These are phyloP conservation scores for Mimosa bimucronata DNA, from an alignment of 306 rosid genomes.

Conservation along the genomic window DNA sequence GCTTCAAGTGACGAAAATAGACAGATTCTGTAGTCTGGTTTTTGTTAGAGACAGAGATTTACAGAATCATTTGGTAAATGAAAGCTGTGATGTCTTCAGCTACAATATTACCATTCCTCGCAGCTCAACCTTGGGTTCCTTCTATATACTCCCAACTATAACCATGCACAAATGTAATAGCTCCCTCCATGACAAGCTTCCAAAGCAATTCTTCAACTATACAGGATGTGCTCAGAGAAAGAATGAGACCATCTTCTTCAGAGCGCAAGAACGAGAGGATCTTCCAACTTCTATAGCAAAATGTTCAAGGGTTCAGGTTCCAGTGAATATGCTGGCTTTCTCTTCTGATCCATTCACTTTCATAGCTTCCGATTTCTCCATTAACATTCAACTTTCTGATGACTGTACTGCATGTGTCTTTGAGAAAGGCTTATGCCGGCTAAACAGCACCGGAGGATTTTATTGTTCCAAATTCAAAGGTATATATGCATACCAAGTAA, in stretches of 20 bases:
- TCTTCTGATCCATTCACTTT: too few species aligned
- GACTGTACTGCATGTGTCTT: too few species aligned
- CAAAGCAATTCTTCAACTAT: background rate
- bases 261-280: background rate
- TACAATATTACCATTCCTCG: slow-evolving; percentile 26
- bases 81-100: slow-evolving; percentile 6
- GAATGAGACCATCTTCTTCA: slow-evolving; percentile 19
- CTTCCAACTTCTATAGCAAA: background rate
- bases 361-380: too few species aligned
- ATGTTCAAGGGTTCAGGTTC: slow-evolving; percentile 39
- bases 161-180: slow-evolving; percentile 36
- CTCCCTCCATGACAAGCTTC: background rate
- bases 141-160: background rate
- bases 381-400: too few species aligned
- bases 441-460: too few species aligned
- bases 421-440: too few species aligned
- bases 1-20: background rate
- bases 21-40: too few species aligned
- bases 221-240: background rate
- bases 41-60: background rate
- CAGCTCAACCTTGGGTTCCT: background rate
- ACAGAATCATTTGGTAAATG: background rate
- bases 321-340: too few species aligned
- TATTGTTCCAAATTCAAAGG: too few species aligned
- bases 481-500: too few species aligned